phyloP scores from a whole-genome alignment of 164 flowering plant species.

The Liriodendron chinense region DNA sequence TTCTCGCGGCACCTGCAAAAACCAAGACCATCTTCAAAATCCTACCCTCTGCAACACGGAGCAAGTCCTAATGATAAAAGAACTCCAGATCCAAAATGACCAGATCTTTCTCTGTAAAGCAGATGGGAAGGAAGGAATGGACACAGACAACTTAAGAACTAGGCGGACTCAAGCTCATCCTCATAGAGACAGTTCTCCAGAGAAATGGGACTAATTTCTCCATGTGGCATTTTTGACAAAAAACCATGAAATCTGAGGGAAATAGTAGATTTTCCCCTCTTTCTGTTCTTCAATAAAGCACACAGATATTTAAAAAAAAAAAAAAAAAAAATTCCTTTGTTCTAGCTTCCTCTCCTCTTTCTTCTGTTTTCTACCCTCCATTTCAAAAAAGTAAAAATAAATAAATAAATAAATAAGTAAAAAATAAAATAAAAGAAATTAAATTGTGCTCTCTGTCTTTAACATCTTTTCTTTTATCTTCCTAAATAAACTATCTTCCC shows the following conservation, averaged over 20 bases:
- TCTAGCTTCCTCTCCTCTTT: neutral
- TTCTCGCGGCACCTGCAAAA: slow-evolving; percentile 69
- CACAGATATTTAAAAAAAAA: neutral
- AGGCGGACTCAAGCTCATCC: neutral
- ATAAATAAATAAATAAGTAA: neutral
- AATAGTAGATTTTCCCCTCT: neutral
- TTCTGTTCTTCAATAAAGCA: neutral
- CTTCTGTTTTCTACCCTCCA: neutral
- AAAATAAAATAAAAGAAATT: neutral
- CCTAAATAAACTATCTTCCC: neutral
- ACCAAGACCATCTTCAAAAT: neutral
- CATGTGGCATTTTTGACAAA: neutral
- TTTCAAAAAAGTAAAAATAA: no score
- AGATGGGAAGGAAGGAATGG: neutral
- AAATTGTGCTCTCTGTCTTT: neutral
- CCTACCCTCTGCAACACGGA: neutral
- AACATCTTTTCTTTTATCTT: neutral
- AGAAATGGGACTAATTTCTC: neutral
- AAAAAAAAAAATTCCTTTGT: neutral
- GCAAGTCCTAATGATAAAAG: neutral
- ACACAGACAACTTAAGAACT: neutral
- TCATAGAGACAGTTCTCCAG: neutral
- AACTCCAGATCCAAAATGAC: neutral
- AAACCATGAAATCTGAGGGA: neutral
- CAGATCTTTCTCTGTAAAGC: neutral